These are phyloP conservation scores for Bertia moriformis DNA, from an alignment of 2,329 filamentous ascomycete species.

Conservation along the genomic window DNA sequence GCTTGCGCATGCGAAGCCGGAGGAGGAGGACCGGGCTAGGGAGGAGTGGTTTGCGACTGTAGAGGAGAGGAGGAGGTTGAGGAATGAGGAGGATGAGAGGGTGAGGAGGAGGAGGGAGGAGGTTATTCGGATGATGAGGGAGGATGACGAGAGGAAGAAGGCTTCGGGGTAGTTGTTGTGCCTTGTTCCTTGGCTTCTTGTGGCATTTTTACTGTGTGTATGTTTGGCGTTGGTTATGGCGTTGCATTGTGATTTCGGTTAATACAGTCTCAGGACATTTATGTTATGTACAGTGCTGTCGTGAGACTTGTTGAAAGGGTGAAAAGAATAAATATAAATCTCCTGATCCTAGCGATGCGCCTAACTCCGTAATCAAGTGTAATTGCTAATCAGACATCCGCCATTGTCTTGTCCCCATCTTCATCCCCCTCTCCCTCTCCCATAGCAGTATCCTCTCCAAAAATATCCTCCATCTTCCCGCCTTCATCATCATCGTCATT, in stretches of 20 bases:
- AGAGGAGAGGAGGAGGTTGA: constrained; percentile 30
- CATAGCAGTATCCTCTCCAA: constrained; percentile 24
- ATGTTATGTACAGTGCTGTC: constrained; percentile 1
- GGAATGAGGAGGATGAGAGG: constrained; percentile 24
- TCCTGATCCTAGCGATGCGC: not conserved
- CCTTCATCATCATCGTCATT: constrained; percentile 6
- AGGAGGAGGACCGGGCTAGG: constrained; percentile 47
- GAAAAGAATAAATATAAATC: no score
- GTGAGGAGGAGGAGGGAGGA: constrained; percentile 22
- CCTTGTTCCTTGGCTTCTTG: no score
- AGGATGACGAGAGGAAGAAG: constrained; percentile 12
- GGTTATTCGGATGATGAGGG: constrained; percentile 23
- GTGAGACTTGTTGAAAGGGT: no score
- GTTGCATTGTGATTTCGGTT: no score
- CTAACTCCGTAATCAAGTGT: constrained; percentile 1
- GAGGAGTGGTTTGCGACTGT: constrained; percentile 47
- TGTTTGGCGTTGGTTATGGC: not conserved
- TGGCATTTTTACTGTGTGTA: no score
- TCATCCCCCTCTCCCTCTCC: constrained; percentile 15
- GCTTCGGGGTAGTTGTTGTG: not conserved
- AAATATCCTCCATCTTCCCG: constrained; percentile 24
- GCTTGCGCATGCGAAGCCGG: constrained; percentile 42
- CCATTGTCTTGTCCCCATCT: constrained; percentile 24
- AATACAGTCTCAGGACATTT: no score
- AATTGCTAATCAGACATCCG: constrained; percentile 15